Conservation (phyloP, 306 rosid species). For the Calophaca sinica region DNA sequence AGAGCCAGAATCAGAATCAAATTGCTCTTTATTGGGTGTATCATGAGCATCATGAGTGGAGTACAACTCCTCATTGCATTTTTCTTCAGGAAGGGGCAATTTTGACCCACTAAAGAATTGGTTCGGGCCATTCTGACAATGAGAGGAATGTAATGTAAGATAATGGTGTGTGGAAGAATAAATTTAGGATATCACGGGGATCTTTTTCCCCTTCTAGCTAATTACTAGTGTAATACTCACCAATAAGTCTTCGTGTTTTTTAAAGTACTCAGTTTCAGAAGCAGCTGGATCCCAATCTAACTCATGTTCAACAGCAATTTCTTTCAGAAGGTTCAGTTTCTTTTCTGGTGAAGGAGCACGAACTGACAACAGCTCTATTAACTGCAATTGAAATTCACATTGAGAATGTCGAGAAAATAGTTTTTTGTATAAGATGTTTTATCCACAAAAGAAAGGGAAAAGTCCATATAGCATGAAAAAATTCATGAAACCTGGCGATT, state of each 20-base stretch:
- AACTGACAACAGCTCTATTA: constrained; percentile 85
- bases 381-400: constrained; percentile 57
- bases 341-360: constrained; percentile 94
- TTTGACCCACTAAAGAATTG: constrained; percentile 67
- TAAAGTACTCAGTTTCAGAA: constrained; percentile 78
- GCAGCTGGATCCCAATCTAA: constrained; percentile 95
- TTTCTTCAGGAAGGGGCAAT: constrained; percentile 78
- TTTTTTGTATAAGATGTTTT: constrained; percentile 16
- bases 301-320: constrained; percentile 91
- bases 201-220: not conserved
- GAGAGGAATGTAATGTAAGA: constrained; percentile 31
- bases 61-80: constrained; percentile 57
- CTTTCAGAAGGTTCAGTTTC: constrained; percentile 86
- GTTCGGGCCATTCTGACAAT: constrained; percentile 76
- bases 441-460: constrained; percentile 21
- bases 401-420: constrained; percentile 34
- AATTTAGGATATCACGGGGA: constrained; percentile 21
- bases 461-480: constrained; percentile 32
- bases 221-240: constrained; percentile 51
- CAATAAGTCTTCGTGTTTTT: constrained; percentile 85
- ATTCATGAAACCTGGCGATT: constrained; percentile 83
- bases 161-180: constrained; percentile 13
- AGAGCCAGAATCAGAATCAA: constrained; percentile 75
- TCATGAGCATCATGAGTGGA: constrained; percentile 51
- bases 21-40: constrained; percentile 54